These are phyloP conservation scores for Wickerhamiella parazyma DNA, from an alignment of 805 yeast genomes.

Conservation along the genomic window DNA sequence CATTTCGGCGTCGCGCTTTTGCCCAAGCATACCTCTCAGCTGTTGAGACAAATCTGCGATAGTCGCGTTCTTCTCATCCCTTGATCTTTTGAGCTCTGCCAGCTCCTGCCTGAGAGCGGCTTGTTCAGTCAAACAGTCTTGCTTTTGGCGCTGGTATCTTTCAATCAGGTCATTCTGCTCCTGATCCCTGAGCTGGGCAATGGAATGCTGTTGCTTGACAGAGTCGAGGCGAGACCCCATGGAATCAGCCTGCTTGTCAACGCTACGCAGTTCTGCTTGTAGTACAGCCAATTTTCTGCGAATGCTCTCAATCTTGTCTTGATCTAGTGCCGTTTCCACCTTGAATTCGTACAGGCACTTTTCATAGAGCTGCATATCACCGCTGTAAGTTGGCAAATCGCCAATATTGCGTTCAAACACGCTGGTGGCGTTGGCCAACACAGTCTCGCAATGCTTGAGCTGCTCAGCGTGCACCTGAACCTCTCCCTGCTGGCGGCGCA, in stretches of 20 bases:
- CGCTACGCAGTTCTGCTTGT: constrained; percentile 8
- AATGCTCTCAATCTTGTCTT: constrained; percentile 14
- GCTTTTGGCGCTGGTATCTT: background rate
- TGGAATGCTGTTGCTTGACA: constrained; percentile 1
- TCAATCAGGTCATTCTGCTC: constrained; percentile 6
- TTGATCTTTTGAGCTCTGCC: constrained; percentile 3
- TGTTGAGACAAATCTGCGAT: constrained; percentile 45
- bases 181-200: constrained; percentile 1
- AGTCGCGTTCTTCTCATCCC: constrained; percentile 36
- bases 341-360: constrained; percentile 9
- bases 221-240: background rate
- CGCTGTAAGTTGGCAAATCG: background rate
- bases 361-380: constrained; percentile 7
- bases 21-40: constrained; percentile 62
- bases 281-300: constrained; percentile 9
- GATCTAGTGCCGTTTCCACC: constrained; percentile 10
- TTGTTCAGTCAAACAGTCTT: constrained; percentile 10
- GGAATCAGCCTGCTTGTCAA: constrained; percentile 4
- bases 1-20: constrained; percentile 57
- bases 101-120: constrained; percentile 19
- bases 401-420: background rate
- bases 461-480: constrained; percentile 13
- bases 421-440: constrained; percentile 14
- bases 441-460: constrained; percentile 16
- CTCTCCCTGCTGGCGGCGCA: constrained; percentile 9